phyloP scores from a whole-genome alignment of 1,284 basidiomycete species.

The Austroboletus niveus region DNA sequence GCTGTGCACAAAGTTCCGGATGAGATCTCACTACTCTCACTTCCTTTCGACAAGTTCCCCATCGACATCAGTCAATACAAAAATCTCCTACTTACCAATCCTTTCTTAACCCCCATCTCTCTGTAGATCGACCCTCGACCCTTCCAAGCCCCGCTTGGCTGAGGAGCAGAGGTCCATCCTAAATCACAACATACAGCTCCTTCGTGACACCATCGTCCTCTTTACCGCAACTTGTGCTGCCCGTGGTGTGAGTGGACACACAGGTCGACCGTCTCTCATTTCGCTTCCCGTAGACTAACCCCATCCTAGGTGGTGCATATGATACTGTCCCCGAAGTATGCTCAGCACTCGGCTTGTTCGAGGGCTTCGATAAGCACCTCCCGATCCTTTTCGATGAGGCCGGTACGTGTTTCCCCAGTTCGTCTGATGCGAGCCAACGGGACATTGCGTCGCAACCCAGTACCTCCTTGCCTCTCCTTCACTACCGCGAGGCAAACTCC shows the following conservation, averaged over 20 bases:
- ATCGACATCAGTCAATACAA: slow-evolving; percentile 76
- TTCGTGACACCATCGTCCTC: slow-evolving; percentile 79
- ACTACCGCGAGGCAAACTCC: slow-evolving; percentile 81
- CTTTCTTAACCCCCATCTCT: slow-evolving; percentile 5
- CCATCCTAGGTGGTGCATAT: slow-evolving; percentile 66
- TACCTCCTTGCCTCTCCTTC: slow-evolving; percentile 75
- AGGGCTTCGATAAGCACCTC: slow-evolving; percentile 58
- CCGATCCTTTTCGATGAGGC: slow-evolving; percentile 77
- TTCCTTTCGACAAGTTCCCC: slow-evolving; percentile 48
- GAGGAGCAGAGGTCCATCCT: slow-evolving; percentile 58
- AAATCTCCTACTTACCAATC: slow-evolving; percentile 26
- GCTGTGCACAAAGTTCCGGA: slow-evolving; percentile 21
- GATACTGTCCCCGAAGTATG: slow-evolving; percentile 83
- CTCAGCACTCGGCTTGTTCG: slow-evolving; percentile 70
- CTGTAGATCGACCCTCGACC: slow-evolving; percentile 66
- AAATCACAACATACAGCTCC: slow-evolving; percentile 67
- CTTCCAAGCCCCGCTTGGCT: slow-evolving; percentile 58
- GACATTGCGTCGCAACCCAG: slow-evolving; percentile 85
- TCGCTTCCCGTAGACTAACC: slow-evolving; percentile 11
- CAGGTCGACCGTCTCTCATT: slow-evolving; percentile 42
- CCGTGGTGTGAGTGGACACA: slow-evolving; percentile 80
- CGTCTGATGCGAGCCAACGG: slow-evolving; percentile 35
- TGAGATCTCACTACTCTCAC: background rate
- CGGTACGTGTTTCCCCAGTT: slow-evolving; percentile 43
- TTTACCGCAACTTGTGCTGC: slow-evolving; percentile 82